A percentile compares a stretch with the other conserved stretches of the same genome.
Evolutionary conservation across 495 filamentous ascomycete species (phyloP).

Genomic region (Podospora sp.): DNA sequence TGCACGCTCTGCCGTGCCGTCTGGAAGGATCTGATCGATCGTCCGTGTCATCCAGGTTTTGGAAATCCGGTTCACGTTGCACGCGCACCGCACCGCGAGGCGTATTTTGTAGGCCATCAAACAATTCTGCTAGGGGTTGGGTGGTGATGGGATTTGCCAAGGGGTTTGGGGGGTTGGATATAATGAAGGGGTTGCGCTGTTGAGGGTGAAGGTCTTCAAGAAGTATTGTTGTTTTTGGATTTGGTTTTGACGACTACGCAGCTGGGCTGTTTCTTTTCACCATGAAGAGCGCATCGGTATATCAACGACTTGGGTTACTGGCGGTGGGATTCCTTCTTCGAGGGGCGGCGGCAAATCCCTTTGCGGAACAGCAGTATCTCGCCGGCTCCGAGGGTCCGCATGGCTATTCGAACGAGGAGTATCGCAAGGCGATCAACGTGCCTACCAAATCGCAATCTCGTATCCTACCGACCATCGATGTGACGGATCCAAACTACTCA

Average conservation of each 20-base stretch:
- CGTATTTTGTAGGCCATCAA: not conserved
- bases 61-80: not conserved
- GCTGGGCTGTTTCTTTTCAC: not conserved
- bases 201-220: no score
- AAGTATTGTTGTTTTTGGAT: no score
- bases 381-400: not conserved
- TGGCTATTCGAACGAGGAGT: not conserved
- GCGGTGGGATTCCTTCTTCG: not conserved
- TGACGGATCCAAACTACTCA: not conserved
- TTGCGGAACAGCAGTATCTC: not conserved
- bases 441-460: not conserved
- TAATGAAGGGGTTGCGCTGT: no score
- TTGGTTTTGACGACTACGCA: no score
- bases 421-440: not conserved
- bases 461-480: no score
- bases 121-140: not conserved
- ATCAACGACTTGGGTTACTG: not conserved
- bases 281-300: not conserved
- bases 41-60: slow-evolving; percentile 14
- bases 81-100: not conserved
- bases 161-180: no score
- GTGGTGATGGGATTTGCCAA: no score
- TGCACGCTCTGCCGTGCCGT: no score
- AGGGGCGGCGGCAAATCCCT: not conserved
- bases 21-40: slow-evolving; percentile 1